phyloP scores from a whole-genome alignment of 2,329 filamentous ascomycete species.

The Cladophialophora psammophila region DNA sequence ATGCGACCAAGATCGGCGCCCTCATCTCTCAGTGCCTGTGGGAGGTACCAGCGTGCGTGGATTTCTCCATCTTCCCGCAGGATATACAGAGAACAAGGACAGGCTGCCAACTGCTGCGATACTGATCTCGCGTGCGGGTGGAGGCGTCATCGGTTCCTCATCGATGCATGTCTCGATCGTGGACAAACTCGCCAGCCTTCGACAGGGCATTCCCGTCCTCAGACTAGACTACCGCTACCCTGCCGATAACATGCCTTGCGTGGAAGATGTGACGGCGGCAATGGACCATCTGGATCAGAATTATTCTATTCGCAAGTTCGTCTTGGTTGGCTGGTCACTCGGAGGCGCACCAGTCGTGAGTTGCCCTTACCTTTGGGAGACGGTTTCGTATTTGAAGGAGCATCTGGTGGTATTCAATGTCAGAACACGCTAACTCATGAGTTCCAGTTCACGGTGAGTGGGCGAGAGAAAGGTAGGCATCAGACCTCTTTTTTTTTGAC shows the following conservation, averaged over 20 bases:
- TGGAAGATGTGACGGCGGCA: conserved; percentile 47
- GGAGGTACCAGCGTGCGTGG: conserved; percentile 40
- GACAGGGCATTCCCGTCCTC: conserved; percentile 49
- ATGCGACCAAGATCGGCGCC: conserved; percentile 9
- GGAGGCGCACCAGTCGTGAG: conserved; percentile 49
- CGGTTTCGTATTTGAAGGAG: neutral
- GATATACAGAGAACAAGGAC: conserved; percentile 36
- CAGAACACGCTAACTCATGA: neutral
- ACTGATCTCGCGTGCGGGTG: conserved; percentile 47
- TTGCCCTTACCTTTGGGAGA: conserved; percentile 43
- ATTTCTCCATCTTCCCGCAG: conserved; percentile 47
- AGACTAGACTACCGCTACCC: conserved; percentile 53
- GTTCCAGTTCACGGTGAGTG: conserved; percentile 14
- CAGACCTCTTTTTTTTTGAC: neutral
- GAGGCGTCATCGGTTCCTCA: conserved; percentile 51
- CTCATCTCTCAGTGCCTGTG: conserved; percentile 28
- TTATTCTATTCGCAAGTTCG: conserved; percentile 47
- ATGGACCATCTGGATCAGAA: conserved; percentile 48
- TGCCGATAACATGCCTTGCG: conserved; percentile 47
- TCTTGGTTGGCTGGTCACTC: conserved; percentile 55
- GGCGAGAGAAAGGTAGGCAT: conserved; percentile 35
- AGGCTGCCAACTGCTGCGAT: conserved; percentile 41
- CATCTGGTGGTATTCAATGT: neutral
- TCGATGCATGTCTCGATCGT: conserved; percentile 52
- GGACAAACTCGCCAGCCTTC: conserved; percentile 50